Conservation (phyloP, 2,329 filamentous ascomycete species). For the Leptographium lundbergii region DNA sequence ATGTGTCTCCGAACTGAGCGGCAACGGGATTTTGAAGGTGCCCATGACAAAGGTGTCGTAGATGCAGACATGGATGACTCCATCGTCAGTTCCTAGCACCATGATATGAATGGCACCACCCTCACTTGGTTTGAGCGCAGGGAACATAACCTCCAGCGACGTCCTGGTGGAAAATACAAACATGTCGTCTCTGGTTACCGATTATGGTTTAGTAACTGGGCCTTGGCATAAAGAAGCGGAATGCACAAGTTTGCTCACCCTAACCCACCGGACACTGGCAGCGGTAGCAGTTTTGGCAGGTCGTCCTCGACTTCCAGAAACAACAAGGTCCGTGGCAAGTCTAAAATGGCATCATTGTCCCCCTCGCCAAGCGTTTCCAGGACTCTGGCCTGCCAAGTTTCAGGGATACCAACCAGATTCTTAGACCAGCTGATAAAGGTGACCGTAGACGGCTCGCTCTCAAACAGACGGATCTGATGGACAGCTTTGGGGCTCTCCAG, state of each 20-base stretch:
- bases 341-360: conserved; percentile 21
- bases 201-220: not conserved
- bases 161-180: conserved; percentile 56
- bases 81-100: conserved; percentile 59
- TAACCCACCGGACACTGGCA: conserved; percentile 51
- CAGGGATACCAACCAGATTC: conserved; percentile 24
- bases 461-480: conserved; percentile 51
- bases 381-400: conserved; percentile 19
- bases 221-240: not conserved
- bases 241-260: conserved; percentile 31
- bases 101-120: conserved; percentile 70
- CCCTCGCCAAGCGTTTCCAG: conserved; percentile 16
- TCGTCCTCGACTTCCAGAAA: conserved; percentile 65
- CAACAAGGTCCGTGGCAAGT: conserved; percentile 61
- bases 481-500: conserved; percentile 71
- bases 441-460: conserved; percentile 28
- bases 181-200: conserved; percentile 33
- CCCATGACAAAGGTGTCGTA: conserved; percentile 79
- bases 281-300: conserved; percentile 61
- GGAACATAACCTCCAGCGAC: conserved; percentile 59
- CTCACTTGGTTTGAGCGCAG: conserved; percentile 46
- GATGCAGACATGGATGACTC: conserved; percentile 63
- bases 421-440: conserved; percentile 42
- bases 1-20: conserved; percentile 1
- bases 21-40: conserved; percentile 39